Conservation (phyloP, 306 rosid genomes). For the Alnus rubra region DNA sequence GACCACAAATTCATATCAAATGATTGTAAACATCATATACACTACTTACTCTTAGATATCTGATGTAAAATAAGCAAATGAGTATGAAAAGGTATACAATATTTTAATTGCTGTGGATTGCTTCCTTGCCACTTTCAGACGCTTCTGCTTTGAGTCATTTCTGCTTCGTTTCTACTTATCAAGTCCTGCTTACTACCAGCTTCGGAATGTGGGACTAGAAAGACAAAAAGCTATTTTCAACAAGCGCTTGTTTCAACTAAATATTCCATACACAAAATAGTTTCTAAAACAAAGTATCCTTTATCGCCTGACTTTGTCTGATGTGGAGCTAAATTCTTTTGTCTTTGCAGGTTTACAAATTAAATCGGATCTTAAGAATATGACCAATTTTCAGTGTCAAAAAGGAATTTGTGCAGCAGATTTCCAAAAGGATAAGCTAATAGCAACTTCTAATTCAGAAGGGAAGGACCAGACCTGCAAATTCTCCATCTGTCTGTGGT, state of each 20-base stretch:
- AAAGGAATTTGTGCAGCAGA: constrained; percentile 6
- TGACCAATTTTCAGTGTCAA: constrained; percentile 26
- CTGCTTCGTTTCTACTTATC: not conserved
- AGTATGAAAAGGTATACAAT: not conserved
- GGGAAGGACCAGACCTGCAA: not conserved
- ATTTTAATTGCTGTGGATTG: not conserved
- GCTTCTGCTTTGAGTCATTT: constrained; percentile 1
- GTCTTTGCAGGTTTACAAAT: constrained; percentile 70
- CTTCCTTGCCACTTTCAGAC: not conserved
- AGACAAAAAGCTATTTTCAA: not conserved
- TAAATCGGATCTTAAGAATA: constrained; percentile 76
- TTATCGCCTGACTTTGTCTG: constrained; percentile 10
- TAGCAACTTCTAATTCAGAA: not conserved
- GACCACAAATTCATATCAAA: not conserved
- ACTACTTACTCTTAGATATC: not conserved
- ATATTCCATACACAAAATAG: not conserved
- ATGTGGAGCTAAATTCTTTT: constrained; percentile 1
- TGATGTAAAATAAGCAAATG: not conserved
- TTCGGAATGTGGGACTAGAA: not conserved
- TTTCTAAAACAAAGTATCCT: not conserved
- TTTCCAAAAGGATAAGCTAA: not conserved
- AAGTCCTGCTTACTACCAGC: not conserved
- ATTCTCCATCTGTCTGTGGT: not conserved
- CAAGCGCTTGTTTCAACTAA: not conserved
- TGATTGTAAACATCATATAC: not conserved